Evolutionary conservation across 768 basidiomycete species (phyloP).

Genomic region (Pholiota molesta): DNA sequence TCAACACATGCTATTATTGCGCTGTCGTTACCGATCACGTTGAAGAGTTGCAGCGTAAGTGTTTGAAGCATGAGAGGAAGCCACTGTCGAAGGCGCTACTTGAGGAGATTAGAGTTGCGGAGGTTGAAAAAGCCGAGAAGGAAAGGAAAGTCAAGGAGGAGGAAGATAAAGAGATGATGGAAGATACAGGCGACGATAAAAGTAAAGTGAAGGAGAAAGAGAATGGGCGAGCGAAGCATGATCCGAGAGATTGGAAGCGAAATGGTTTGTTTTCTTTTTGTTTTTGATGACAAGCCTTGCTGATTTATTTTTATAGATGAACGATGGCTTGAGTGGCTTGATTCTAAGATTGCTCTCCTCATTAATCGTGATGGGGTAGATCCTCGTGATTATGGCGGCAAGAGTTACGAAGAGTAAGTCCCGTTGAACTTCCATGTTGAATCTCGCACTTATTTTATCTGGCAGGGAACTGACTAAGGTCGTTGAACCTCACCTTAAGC

Average conservation of each 20-base stretch:
- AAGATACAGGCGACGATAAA: constrained; percentile 29
- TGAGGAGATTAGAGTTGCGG: constrained; percentile 63
- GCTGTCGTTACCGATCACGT: constrained; percentile 88
- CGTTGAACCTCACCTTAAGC: constrained; percentile 82
- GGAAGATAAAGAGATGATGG: constrained; percentile 41
- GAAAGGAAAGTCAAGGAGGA: constrained; percentile 50
- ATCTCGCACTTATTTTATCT: constrained; percentile 14
- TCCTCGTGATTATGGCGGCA: constrained; percentile 86
- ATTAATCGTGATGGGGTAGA: constrained; percentile 82
- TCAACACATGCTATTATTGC: constrained; percentile 98
- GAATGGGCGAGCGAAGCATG: constrained; percentile 33
- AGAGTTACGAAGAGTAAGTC: constrained; percentile 82
- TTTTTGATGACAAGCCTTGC: constrained; percentile 10
- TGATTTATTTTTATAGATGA: constrained; percentile 57
- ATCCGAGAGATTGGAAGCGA: constrained; percentile 52
- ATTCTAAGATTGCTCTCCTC: constrained; percentile 81
- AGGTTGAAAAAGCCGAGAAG: constrained; percentile 53
- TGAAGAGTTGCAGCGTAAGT: constrained; percentile 95
- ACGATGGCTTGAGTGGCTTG: constrained; percentile 89
- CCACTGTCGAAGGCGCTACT: constrained; percentile 62
- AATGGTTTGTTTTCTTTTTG: constrained; percentile 54
- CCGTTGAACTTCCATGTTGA: not conserved
- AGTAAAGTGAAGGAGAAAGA: constrained; percentile 38
- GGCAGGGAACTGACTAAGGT: constrained; percentile 79
- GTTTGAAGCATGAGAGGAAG: constrained; percentile 88